Evolutionary conservation across 192 early-diverging fungal genomes (phyloP).

Genomic region (Phycomyces blakesleeanus): DNA sequence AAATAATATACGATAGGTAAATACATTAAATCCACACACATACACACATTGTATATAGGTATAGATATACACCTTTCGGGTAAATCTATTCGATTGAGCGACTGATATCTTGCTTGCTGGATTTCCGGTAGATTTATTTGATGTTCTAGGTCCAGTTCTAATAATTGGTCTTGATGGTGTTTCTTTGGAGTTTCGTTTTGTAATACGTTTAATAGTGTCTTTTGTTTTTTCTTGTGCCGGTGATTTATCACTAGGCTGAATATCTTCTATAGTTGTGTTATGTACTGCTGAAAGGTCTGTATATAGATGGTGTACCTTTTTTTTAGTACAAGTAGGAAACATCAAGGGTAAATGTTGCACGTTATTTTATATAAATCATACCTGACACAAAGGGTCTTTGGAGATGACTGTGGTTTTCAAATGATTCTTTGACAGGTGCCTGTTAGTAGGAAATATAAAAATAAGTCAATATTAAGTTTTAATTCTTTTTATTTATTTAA

Average conservation of each 20-base stretch:
- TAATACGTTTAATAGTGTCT: background rate
- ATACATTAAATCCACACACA: no score
- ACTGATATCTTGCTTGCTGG: background rate
- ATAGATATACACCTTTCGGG: background rate
- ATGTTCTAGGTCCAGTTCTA: background rate
- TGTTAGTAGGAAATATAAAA: no score
- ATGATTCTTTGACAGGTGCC: slow-evolving; percentile 22
- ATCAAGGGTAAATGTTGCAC: background rate
- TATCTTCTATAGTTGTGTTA: no score
- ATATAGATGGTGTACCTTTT: background rate
- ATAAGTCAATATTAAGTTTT: no score
- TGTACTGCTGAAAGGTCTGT: no score
- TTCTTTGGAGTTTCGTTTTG: background rate
- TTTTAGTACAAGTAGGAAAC: background rate
- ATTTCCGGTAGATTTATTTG: background rate
- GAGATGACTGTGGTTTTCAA: slow-evolving; percentile 6
- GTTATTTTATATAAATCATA: no score
- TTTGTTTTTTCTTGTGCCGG: background rate
- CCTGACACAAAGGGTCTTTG: background rate
- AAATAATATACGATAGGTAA: no score
- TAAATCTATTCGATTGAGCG: background rate
- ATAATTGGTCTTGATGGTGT: background rate
- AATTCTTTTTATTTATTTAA: no score
- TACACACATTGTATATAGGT: no score
- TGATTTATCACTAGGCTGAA: background rate